Conservation (phyloP, 2,329 filamentous ascomycete species). For the Tolypocladium sp. region DNA sequence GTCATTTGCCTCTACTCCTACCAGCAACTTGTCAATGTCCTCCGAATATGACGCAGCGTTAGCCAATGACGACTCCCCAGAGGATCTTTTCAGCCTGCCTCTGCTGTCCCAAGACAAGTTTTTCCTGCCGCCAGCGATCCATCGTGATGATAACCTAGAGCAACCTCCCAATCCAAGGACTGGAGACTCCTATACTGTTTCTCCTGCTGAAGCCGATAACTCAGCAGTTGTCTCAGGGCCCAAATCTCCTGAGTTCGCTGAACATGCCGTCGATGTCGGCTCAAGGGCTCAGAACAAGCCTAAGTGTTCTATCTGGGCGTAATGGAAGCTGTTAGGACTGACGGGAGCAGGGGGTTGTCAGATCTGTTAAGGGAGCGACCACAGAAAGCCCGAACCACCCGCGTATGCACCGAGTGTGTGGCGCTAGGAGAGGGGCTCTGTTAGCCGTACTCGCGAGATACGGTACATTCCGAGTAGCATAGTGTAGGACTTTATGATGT, state of each 20-base stretch:
- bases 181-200: conserved; percentile 41
- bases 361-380: not conserved
- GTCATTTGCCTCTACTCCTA: conserved; percentile 53
- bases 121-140: conserved; percentile 23
- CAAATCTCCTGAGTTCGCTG: conserved; percentile 44
- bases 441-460: too few relatives aligned
- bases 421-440: too few relatives aligned
- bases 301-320: not conserved
- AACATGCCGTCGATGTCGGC: conserved; percentile 40
- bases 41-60: conserved; percentile 39
- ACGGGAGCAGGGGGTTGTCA: not conserved
- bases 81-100: conserved; percentile 38
- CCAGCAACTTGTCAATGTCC: conserved; percentile 53
- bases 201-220: conserved; percentile 41
- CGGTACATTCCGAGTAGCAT: too few relatives aligned
- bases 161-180: conserved; percentile 40
- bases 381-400: not conserved
- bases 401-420: not conserved
- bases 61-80: conserved; percentile 31
- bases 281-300: not conserved
- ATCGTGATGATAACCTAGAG: conserved; percentile 32
- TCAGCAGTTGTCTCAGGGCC: conserved; percentile 45
- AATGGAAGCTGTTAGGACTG: not conserved
- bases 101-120: conserved; percentile 37
- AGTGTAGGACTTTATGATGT: too few relatives aligned